Conservation (phyloP, 2,329 filamentous ascomycete species). For the Fusarium torreyae region DNA sequence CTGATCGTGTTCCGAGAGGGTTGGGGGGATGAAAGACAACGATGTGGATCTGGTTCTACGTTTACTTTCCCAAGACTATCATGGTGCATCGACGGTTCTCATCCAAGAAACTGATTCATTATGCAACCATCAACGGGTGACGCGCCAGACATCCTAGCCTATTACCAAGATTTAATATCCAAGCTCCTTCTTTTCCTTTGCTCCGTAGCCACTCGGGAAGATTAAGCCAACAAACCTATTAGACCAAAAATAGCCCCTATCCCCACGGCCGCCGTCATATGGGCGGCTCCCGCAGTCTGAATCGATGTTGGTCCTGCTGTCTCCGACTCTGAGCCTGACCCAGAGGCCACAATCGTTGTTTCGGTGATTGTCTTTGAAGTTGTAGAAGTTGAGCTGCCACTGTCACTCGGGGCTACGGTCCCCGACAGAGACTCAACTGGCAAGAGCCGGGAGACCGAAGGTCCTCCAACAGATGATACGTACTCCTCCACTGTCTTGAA, state of each 20-base stretch:
- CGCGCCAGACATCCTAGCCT: constrained; percentile 19
- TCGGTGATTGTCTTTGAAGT: constrained; percentile 14
- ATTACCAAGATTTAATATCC: constrained; percentile 29
- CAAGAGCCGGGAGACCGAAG: constrained; percentile 4
- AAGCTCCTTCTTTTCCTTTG: not conserved
- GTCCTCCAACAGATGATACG: constrained; percentile 36
- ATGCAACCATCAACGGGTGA: constrained; percentile 28
- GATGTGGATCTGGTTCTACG: constrained; percentile 27
- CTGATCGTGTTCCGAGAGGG: not conserved
- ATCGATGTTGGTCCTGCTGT: constrained; percentile 32
- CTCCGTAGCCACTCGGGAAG: constrained; percentile 2
- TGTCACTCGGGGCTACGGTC: constrained; percentile 1
- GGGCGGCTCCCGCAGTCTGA: constrained; percentile 44
- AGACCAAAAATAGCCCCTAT: constrained; percentile 46
- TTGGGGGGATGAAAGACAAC: not conserved
- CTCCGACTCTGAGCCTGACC: constrained; percentile 18
- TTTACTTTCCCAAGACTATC: constrained; percentile 29
- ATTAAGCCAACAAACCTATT: constrained; percentile 45
- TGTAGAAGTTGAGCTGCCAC: constrained; percentile 13
- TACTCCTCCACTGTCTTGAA: constrained; percentile 25
- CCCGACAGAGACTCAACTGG: constrained; percentile 15
- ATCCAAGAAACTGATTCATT: constrained; percentile 39
- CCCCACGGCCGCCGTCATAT: constrained; percentile 42
- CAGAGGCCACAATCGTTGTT: constrained; percentile 6
- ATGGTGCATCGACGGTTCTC: constrained; percentile 12